Percentiles rank a stretch among this genome's conserved stretches.
Evolutionary conservation across 140 eudicot genomes (phyloP).

Genomic region (Erigeron philadelphicus): DNA sequence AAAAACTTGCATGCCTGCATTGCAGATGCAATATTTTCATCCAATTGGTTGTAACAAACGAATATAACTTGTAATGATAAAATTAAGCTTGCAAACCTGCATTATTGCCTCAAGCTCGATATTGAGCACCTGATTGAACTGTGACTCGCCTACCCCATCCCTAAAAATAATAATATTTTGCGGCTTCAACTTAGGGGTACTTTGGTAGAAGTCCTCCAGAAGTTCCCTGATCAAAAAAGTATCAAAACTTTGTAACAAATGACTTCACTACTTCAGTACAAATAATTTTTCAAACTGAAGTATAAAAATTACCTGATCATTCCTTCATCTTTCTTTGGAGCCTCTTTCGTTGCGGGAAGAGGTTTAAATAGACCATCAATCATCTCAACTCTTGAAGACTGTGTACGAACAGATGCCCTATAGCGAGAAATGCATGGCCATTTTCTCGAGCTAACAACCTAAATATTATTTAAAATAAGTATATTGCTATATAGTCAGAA

Average conservation of each 20-base stretch:
- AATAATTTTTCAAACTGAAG: too few species aligned
- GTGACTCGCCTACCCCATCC: constrained; percentile 65
- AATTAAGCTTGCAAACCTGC: constrained; percentile 35
- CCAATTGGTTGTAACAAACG: not conserved
- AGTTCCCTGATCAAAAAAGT: constrained; percentile 46
- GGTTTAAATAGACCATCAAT: constrained; percentile 51
- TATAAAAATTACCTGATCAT: constrained; percentile 40
- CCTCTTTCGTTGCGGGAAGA: constrained; percentile 37
- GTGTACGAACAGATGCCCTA: constrained; percentile 58
- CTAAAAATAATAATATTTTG: constrained; percentile 53
- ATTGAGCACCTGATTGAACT: constrained; percentile 58
- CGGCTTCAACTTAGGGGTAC: constrained; percentile 52
- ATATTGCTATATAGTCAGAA: not conserved
- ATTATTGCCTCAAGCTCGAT: constrained; percentile 60
- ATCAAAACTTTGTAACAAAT: not conserved
- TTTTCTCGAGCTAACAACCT: constrained; percentile 69
- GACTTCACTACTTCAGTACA: too few species aligned
- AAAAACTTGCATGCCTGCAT: constrained; percentile 56
- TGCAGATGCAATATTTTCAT: not conserved
- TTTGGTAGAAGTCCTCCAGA: constrained; percentile 42
- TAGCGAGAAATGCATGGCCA: constrained; percentile 63
- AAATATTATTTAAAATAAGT: not conserved
- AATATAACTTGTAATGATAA: constrained; percentile 16
- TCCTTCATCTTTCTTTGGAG: constrained; percentile 47
- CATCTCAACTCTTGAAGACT: constrained; percentile 51